These are phyloP conservation scores for Dryas drummondii DNA, from an alignment of 306 rosid species.

Conservation along the genomic window DNA sequence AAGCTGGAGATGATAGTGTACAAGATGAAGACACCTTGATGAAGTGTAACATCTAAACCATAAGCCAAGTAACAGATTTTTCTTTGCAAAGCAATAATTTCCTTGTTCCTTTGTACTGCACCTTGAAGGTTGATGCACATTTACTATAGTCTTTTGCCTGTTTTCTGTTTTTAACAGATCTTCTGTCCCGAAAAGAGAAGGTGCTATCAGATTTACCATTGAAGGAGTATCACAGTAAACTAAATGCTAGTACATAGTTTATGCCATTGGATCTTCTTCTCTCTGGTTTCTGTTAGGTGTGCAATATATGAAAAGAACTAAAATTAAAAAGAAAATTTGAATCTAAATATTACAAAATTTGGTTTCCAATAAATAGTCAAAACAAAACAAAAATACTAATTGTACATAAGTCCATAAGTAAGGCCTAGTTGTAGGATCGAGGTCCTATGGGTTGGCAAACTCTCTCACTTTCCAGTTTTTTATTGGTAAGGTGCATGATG, in stretches of 20 bases:
- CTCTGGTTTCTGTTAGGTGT: not conserved
- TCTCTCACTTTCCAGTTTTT: too few species aligned
- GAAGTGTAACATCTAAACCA: constrained; percentile 31
- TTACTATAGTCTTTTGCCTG: constrained; percentile 28
- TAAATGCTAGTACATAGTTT: not conserved
- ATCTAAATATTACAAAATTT: not conserved
- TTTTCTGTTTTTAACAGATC: constrained; percentile 35
- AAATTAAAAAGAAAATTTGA: not conserved
- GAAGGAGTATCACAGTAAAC: not conserved
- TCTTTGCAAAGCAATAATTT: constrained; percentile 25
- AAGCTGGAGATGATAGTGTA: constrained; percentile 29
- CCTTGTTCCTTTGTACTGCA: constrained; percentile 36
- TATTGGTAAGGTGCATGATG: too few species aligned
- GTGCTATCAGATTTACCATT: constrained; percentile 19
- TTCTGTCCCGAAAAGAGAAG: constrained; percentile 32
- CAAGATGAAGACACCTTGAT: constrained; percentile 34
- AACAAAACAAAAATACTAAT: not conserved
- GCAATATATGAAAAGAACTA: not conserved
- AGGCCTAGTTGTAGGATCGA: too few species aligned
- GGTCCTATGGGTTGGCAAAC: too few species aligned
- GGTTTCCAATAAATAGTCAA: not conserved
- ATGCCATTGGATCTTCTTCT: constrained; percentile 1
- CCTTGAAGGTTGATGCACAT: constrained; percentile 31
- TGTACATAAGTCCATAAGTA: too few species aligned
- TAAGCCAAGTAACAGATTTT: constrained; percentile 28